A percentile compares a stretch with the other conserved stretches of the same genome.
Conservation (phyloP, 441 rosid species). For the Brassica hybrid region DNA sequence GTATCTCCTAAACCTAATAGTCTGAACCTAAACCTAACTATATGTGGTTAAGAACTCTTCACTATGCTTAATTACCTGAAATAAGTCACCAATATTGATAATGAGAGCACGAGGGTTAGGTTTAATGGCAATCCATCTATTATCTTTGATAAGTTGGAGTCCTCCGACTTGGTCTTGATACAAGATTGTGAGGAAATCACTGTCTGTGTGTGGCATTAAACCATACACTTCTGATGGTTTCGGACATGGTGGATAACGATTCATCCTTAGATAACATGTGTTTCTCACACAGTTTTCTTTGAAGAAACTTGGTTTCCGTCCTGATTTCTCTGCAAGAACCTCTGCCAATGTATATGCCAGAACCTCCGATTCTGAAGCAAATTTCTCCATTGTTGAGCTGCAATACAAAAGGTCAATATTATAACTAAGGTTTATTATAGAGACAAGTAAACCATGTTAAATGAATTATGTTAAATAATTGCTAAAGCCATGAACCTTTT, state of each 20-base stretch:
- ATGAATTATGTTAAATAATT: no score
- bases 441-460: no score
- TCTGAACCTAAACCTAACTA: not conserved
- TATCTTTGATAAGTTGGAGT: slow-evolving; percentile 77
- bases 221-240: slow-evolving; percentile 60
- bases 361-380: slow-evolving; percentile 58
- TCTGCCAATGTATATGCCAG: slow-evolving; percentile 72
- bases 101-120: slow-evolving; percentile 83
- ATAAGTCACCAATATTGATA: slow-evolving; percentile 85
- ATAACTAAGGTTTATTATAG: not conserved
- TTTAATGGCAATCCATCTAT: slow-evolving; percentile 87
- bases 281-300: slow-evolving; percentile 63
- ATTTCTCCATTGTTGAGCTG: slow-evolving; percentile 74
- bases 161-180: slow-evolving; percentile 92
- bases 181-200: slow-evolving; percentile 89
- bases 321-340: slow-evolving; percentile 73
- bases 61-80: slow-evolving; percentile 57
- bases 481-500: no score
- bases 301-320: slow-evolving; percentile 57
- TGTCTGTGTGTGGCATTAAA: slow-evolving; percentile 91
- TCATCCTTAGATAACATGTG: slow-evolving; percentile 86
- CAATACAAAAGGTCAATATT: not conserved
- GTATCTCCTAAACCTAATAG: not conserved
- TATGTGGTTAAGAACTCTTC: not conserved
- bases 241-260: slow-evolving; percentile 87